Percentiles rank a stretch among this genome's conserved stretches.
Evolutionary conservation across 2,329 filamentous ascomycete species (phyloP).

Genomic region (Alternaria sp.): DNA sequence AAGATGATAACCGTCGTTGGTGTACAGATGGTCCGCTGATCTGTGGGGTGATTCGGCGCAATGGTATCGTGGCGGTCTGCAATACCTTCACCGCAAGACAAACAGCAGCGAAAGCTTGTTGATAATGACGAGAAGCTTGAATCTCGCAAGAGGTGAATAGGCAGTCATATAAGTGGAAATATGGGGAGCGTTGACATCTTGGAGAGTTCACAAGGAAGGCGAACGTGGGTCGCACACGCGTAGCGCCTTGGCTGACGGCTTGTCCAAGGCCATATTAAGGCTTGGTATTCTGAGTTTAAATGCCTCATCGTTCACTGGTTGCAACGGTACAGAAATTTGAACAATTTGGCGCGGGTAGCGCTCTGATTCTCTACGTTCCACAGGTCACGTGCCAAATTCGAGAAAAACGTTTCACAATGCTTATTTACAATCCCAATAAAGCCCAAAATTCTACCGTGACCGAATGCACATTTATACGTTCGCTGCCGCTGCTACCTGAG

Average conservation of each 20-base stretch:
- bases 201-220: constrained; percentile 8
- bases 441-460: constrained; percentile 24
- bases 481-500: constrained; percentile 35
- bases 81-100: neutral
- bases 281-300: constrained; percentile 12
- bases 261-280: constrained; percentile 8
- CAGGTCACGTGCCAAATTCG: constrained; percentile 28
- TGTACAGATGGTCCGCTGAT: neutral
- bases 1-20: neutral
- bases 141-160: neutral
- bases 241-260: constrained; percentile 26
- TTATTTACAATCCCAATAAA: constrained; percentile 45
- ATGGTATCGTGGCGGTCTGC: constrained; percentile 1
- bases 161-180: neutral
- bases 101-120: neutral
- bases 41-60: neutral
- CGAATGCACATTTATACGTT: constrained; percentile 32
- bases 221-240: constrained; percentile 7
- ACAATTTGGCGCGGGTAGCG: constrained; percentile 19
- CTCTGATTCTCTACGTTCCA: constrained; percentile 34
- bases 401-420: constrained; percentile 33
- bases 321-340: constrained; percentile 12
- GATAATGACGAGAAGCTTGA: neutral
- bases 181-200: constrained; percentile 1
- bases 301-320: constrained; percentile 7